Conservation (phyloP, 352 stramenopile genomes). For the Phytophthora cactorum region DNA sequence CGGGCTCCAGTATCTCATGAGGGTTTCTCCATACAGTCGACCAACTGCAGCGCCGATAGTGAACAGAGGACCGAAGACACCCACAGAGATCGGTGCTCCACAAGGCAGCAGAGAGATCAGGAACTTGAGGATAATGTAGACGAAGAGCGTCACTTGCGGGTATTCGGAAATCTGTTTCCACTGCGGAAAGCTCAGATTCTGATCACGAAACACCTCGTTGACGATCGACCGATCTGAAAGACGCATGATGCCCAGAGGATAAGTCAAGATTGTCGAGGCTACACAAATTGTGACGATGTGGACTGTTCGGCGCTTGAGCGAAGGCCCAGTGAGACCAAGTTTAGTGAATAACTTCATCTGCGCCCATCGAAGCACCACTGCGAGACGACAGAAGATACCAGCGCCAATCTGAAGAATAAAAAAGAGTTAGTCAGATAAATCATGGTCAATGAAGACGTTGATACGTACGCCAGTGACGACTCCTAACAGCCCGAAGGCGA, state of each 20-base stretch:
- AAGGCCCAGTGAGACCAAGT: conserved; percentile 56
- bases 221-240: conserved; percentile 79
- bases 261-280: conserved; percentile 67
- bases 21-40: conserved; percentile 79
- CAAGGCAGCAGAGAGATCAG: conserved; percentile 77
- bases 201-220: conserved; percentile 83
- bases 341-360: conserved; percentile 70
- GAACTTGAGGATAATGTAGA: conserved; percentile 85
- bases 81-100: conserved; percentile 77
- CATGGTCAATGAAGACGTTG: background rate
- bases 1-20: conserved; percentile 82
- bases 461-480: conserved; percentile 72
- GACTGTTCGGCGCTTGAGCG: conserved; percentile 62
- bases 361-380: conserved; percentile 53
- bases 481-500: conserved; percentile 77
- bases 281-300: conserved; percentile 72
- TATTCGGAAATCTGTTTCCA: conserved; percentile 74
- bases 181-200: conserved; percentile 64
- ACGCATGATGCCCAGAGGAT: conserved; percentile 77
- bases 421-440: background rate
- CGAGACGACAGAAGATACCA: conserved; percentile 70
- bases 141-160: conserved; percentile 75
- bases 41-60: conserved; percentile 82
- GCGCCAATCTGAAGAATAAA: conserved; percentile 51
- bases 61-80: conserved; percentile 87